Conservation (phyloP, 1,284 basidiomycete genomes). For the Ceratobasidium sp. region DNA sequence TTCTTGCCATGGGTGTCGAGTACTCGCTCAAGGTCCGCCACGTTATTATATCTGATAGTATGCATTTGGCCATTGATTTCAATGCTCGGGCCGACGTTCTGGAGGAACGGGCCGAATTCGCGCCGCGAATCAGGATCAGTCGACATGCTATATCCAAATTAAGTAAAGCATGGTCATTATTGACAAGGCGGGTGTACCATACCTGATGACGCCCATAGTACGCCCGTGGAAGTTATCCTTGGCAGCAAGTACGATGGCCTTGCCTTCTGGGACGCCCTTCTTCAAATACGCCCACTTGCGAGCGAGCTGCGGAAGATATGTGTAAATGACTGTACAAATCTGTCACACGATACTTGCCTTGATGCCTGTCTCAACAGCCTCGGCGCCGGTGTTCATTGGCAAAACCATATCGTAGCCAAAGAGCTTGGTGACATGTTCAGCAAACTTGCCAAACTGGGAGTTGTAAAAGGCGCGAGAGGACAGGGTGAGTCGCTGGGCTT, state of each 20-base stretch:
- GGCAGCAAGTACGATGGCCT: constrained; percentile 88
- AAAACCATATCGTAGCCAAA: constrained; percentile 95
- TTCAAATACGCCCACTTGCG: constrained; percentile 89
- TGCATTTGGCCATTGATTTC: constrained; percentile 59
- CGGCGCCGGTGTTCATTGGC: constrained; percentile 99
- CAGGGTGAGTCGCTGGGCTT: constrained; percentile 90
- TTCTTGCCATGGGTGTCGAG: constrained; percentile 83
- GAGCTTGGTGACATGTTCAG: constrained; percentile 82
- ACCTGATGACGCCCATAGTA: constrained; percentile 88
- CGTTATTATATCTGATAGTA: constrained; percentile 81
- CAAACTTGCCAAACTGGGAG: constrained; percentile 87
- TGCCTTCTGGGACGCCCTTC: constrained; percentile 83
- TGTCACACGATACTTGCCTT: constrained; percentile 61
- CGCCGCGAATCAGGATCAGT: constrained; percentile 90
- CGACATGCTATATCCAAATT: constrained; percentile 75
- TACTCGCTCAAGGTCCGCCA: constrained; percentile 83
- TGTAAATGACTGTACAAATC: not conserved
- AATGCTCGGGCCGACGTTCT: constrained; percentile 82
- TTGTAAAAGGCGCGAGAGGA: constrained; percentile 98
- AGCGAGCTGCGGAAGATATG: constrained; percentile 62
- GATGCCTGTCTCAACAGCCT: constrained; percentile 93
- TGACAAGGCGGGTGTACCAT: constrained; percentile 43
- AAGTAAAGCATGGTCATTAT: constrained; percentile 57
- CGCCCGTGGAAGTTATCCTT: constrained; percentile 96
- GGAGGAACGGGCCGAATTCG: constrained; percentile 92